These are phyloP conservation scores for Russula sp. DNA, from an alignment of 768 basidiomycete genomes.

Conservation along the genomic window DNA sequence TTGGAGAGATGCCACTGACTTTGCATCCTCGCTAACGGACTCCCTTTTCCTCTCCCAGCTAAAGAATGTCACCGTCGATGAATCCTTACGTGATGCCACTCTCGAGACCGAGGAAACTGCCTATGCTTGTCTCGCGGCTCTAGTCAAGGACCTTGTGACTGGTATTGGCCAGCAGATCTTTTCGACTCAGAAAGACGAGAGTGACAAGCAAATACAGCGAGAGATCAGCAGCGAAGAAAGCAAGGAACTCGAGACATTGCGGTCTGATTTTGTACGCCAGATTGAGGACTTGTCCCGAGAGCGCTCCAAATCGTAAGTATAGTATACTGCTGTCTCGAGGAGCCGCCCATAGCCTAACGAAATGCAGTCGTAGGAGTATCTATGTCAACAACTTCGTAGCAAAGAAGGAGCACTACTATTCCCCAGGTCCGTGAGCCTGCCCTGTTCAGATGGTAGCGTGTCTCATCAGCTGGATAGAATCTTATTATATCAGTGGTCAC, in stretches of 20 bases:
- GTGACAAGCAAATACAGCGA: conserved; percentile 2
- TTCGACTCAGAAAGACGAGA: conserved; percentile 9
- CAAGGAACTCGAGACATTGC: not conserved
- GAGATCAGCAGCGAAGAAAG: not conserved
- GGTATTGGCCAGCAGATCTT: not conserved
- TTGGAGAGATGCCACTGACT: not conserved
- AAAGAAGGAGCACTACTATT: conserved; percentile 3
- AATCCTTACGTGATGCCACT: not conserved
- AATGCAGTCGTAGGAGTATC: not conserved
- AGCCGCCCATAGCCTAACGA: not conserved
- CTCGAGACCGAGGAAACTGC: conserved; percentile 1
- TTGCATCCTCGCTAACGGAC: conserved; percentile 2
- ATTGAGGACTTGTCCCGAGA: conserved; percentile 7
- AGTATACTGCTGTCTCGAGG: not conserved
- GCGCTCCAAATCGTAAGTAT: conserved; percentile 6
- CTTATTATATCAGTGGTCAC: conserved; percentile 9
- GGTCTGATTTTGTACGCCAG: conserved; percentile 1
- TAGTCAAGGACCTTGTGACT: conserved; percentile 1
- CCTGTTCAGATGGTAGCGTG: not conserved
- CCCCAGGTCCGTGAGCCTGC: not conserved
- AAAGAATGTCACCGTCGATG: not conserved
- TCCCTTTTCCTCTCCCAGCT: conserved; percentile 8
- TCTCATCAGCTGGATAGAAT: not conserved
- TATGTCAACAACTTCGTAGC: not conserved
- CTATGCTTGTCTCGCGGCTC: not conserved